These are phyloP conservation scores for Daldinia decipiens DNA, from an alignment of 495 filamentous ascomycete species.

Conservation along the genomic window DNA sequence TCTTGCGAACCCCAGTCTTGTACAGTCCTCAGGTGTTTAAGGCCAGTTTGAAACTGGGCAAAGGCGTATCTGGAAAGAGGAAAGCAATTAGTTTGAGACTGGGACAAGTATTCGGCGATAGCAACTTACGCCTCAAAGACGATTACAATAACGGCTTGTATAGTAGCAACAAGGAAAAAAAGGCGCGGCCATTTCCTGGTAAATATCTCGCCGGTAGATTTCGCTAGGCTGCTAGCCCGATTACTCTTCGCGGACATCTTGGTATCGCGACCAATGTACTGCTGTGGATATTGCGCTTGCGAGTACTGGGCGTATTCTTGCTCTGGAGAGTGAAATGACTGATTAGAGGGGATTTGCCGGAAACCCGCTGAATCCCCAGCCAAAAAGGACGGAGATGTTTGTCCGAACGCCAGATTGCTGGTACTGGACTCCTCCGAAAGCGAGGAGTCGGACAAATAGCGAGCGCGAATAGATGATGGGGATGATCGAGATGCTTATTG, in stretches of 20 bases:
- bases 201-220: constrained; percentile 60
- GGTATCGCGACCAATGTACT: constrained; percentile 59
- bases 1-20: constrained; percentile 22
- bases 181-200: constrained; percentile 88
- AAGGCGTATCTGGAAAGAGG: constrained; percentile 72
- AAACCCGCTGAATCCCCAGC: constrained; percentile 47
- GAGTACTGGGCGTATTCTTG: constrained; percentile 43
- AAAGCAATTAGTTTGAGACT: constrained; percentile 22
- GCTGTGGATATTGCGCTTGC: constrained; percentile 37
- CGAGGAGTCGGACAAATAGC: constrained; percentile 43
- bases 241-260: constrained; percentile 36
- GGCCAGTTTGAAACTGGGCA: constrained; percentile 68
- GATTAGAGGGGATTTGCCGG: constrained; percentile 46
- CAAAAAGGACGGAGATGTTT: constrained; percentile 40
- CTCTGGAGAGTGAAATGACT: constrained; percentile 42
- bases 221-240: constrained; percentile 42
- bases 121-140: constrained; percentile 83
- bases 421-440: constrained; percentile 42
- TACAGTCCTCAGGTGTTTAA: constrained; percentile 45
- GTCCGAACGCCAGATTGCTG: constrained; percentile 49
- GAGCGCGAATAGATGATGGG: constrained; percentile 22
- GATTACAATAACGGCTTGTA: constrained; percentile 82
- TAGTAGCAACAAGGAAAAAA: constrained; percentile 76
- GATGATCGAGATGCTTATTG: constrained; percentile 25
- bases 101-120: neutral